Percentiles rank a stretch among this genome's conserved stretches.
These are phyloP conservation scores for Boletus reticuloceps DNA, from an alignment of 768 basidiomycete genomes.

Conservation along the genomic window DNA sequence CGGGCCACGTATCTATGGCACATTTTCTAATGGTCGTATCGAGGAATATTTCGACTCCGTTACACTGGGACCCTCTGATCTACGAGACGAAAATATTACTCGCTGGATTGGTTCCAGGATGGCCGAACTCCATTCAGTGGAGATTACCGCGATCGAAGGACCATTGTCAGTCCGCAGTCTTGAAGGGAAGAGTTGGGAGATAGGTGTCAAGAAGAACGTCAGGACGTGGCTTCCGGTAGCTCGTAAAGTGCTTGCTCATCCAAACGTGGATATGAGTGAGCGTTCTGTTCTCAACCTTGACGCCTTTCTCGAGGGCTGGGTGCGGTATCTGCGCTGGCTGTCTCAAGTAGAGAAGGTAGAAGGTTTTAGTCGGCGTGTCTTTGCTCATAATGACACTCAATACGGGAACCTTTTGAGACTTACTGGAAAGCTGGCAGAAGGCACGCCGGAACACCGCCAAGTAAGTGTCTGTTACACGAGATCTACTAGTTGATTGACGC, in stretches of 20 bases:
- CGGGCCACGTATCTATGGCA: slow-evolving; percentile 90
- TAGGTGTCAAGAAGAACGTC: slow-evolving; percentile 66
- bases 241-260: slow-evolving; percentile 68
- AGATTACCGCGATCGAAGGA: slow-evolving; percentile 64
- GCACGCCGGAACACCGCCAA: slow-evolving; percentile 73
- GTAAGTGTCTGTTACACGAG: slow-evolving; percentile 38
- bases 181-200: slow-evolving; percentile 50
- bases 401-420: slow-evolving; percentile 89
- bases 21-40: slow-evolving; percentile 91
- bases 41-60: slow-evolving; percentile 94
- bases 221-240: slow-evolving; percentile 70
- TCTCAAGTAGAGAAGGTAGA: slow-evolving; percentile 54
- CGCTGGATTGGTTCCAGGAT: slow-evolving; percentile 91
- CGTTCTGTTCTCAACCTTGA: slow-evolving; percentile 62
- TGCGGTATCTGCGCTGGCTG: slow-evolving; percentile 69
- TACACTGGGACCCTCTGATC: slow-evolving; percentile 72
- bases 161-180: slow-evolving; percentile 35
- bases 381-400: slow-evolving; percentile 94
- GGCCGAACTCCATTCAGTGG: slow-evolving; percentile 94
- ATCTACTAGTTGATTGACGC: slow-evolving; percentile 11
- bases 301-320: slow-evolving; percentile 61
- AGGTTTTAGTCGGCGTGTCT: slow-evolving; percentile 65
- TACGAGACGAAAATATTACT: slow-evolving; percentile 74
- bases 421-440: slow-evolving; percentile 46
- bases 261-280: slow-evolving; percentile 43